Conservation (phyloP, 257 asterid species). For the Fraxinus pennsylvanica region DNA sequence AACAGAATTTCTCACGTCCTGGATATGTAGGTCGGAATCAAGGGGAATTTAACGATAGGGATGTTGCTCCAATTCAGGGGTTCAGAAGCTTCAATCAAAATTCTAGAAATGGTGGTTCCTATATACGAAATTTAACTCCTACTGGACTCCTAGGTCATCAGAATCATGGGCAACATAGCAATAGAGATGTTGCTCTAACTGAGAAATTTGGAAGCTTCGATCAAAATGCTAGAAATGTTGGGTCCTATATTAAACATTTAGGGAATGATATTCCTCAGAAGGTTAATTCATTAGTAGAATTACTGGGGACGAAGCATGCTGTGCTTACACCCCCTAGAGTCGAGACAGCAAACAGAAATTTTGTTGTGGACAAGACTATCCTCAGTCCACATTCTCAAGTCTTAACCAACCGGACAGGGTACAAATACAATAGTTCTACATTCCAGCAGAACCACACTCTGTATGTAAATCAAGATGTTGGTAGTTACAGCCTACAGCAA, state of each 20-base stretch:
- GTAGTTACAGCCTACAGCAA: slow-evolving; percentile 43
- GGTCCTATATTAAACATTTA: slow-evolving; percentile 23
- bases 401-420: slow-evolving; percentile 28
- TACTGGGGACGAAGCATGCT: slow-evolving; percentile 35
- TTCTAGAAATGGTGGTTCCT: slow-evolving; percentile 13
- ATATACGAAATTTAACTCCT: slow-evolving; percentile 15
- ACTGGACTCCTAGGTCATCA: slow-evolving; percentile 19
- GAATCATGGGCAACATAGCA: slow-evolving; percentile 16
- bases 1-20: slow-evolving; percentile 27
- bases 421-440: slow-evolving; percentile 24
- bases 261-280: slow-evolving; percentile 30
- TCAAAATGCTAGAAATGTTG: slow-evolving; percentile 30
- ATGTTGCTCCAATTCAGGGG: slow-evolving; percentile 27
- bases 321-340: slow-evolving; percentile 7
- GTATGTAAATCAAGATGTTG: slow-evolving; percentile 25
- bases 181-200: not conserved
- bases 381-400: slow-evolving; percentile 38
- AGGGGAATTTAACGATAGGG: slow-evolving; percentile 2
- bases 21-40: slow-evolving; percentile 5
- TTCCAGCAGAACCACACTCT: slow-evolving; percentile 29
- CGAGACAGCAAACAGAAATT: slow-evolving; percentile 23
- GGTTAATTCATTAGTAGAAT: slow-evolving; percentile 41
- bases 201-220: slow-evolving; percentile 4
- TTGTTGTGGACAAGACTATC: slow-evolving; percentile 8
- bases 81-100: not conserved